phyloP scores from a whole-genome alignment of 495 filamentous ascomycete species.

The Aspergillus incahuasiensis region DNA sequence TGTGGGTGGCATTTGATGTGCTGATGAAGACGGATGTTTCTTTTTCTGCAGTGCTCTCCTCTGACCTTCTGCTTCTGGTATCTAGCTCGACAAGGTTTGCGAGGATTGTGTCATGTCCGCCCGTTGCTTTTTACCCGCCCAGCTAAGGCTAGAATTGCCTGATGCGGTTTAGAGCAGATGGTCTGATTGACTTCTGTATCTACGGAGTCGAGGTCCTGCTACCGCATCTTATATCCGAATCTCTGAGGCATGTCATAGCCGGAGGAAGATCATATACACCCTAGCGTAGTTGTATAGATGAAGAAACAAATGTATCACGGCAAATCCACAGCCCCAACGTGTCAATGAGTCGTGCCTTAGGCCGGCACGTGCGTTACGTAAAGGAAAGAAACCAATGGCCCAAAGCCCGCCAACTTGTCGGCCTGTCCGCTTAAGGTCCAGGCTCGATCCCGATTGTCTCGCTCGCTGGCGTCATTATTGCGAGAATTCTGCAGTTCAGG shows the following conservation, averaged over 20 bases:
- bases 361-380: constrained; percentile 20
- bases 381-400: constrained; percentile 24
- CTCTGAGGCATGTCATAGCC: too few relatives aligned
- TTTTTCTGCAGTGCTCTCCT: constrained; percentile 1
- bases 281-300: too few relatives aligned
- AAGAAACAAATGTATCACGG: too few relatives aligned
- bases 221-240: neutral
- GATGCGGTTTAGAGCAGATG: neutral
- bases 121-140: constrained; percentile 9
- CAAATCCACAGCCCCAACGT: too few relatives aligned
- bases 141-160: neutral
- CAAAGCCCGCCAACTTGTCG: neutral
- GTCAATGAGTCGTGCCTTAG: neutral
- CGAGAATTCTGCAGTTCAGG: neutral
- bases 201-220: neutral
- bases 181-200: neutral
- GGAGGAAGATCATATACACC: too few relatives aligned
- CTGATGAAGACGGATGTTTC: neutral
- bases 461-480: constrained; percentile 9
- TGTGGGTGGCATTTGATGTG: neutral
- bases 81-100: neutral
- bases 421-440: neutral
- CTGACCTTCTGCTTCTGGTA: constrained; percentile 2
- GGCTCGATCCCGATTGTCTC: constrained; percentile 3
- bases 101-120: neutral